A percentile compares a stretch with the other conserved stretches of the same genome.
phyloP scores from a whole-genome alignment of 805 yeast species.

The Wickerhamiella spandovensis region DNA sequence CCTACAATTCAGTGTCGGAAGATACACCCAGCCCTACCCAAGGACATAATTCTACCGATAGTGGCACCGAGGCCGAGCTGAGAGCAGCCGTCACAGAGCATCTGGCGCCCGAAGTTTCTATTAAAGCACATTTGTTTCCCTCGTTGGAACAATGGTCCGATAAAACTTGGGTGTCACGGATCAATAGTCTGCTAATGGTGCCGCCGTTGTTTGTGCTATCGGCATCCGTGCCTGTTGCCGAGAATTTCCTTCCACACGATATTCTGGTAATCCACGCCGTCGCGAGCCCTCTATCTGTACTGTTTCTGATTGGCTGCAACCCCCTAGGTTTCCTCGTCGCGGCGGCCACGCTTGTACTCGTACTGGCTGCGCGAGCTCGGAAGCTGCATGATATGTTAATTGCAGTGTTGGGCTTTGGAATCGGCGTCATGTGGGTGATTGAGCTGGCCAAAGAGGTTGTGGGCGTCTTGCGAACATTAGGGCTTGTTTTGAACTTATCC shows the following conservation, averaged over 20 bases:
- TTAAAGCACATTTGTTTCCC: slow-evolving; percentile 19
- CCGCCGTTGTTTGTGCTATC: slow-evolving; percentile 24
- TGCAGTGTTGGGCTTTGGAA: slow-evolving; percentile 41
- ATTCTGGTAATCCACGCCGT: slow-evolving; percentile 4
- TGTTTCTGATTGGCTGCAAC: slow-evolving; percentile 1
- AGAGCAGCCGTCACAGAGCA: not conserved
- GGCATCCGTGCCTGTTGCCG: slow-evolving; percentile 20
- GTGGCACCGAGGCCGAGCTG: not conserved
- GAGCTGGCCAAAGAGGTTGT: slow-evolving; percentile 60
- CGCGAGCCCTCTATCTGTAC: not conserved
- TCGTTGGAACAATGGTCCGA: slow-evolving; percentile 16
- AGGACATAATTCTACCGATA: too few species aligned
- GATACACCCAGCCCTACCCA: not conserved
- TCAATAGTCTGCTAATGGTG: slow-evolving; percentile 20
- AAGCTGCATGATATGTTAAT: slow-evolving; percentile 7
- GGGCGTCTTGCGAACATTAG: slow-evolving; percentile 44
- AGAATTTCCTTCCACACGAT: not conserved
- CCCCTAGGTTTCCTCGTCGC: not conserved
- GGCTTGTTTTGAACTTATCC: slow-evolving; percentile 45
- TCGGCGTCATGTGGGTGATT: slow-evolving; percentile 58
- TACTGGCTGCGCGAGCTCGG: not conserved
- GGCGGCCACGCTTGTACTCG: not conserved
- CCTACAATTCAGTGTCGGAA: not conserved
- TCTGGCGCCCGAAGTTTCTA: not conserved
- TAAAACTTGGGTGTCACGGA: slow-evolving; percentile 16